These are phyloP conservation scores for Amylocarpus encephaloides DNA, from an alignment of 2,329 filamentous ascomycete genomes.

Conservation along the genomic window DNA sequence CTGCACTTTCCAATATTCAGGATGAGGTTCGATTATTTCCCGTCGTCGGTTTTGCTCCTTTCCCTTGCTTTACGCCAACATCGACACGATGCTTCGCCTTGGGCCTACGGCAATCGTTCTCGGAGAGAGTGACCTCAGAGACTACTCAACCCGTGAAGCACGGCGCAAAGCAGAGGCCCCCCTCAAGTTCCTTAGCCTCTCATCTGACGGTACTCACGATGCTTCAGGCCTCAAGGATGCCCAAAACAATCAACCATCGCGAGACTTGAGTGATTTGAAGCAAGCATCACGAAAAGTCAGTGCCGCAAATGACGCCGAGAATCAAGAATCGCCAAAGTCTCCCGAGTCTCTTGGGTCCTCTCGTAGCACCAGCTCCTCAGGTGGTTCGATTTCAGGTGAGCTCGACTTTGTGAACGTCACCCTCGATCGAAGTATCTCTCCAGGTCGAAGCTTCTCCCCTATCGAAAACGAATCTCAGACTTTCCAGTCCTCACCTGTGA, in stretches of 20 bases:
- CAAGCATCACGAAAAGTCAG: neutral
- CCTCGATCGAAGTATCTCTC: neutral
- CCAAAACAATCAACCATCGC: neutral
- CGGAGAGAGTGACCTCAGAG: constrained; percentile 22
- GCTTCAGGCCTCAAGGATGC: neutral
- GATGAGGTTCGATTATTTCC: too few species aligned
- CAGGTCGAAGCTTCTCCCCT: neutral
- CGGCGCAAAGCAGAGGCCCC: constrained; percentile 8
- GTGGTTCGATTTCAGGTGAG: neutral
- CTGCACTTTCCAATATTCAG: too few species aligned
- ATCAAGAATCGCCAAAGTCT: too few species aligned
- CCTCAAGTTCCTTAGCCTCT: constrained; percentile 4
- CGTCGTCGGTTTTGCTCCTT: neutral
- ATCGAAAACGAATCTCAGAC: constrained; percentile 2
- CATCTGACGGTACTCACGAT: constrained; percentile 4
- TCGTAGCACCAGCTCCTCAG: neutral
- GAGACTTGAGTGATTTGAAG: neutral
- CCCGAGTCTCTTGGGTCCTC: neutral
- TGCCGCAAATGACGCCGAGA: too few species aligned
- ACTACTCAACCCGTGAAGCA: constrained; percentile 21
- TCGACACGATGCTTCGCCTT: constrained; percentile 25
- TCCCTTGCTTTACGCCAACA: neutral
- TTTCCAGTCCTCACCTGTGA: constrained; percentile 11
- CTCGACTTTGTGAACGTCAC: neutral
- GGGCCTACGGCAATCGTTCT: constrained; percentile 22